These are phyloP conservation scores for Coemansia javaensis DNA, from an alignment of 192 early-diverging fungal species.

Conservation along the genomic window DNA sequence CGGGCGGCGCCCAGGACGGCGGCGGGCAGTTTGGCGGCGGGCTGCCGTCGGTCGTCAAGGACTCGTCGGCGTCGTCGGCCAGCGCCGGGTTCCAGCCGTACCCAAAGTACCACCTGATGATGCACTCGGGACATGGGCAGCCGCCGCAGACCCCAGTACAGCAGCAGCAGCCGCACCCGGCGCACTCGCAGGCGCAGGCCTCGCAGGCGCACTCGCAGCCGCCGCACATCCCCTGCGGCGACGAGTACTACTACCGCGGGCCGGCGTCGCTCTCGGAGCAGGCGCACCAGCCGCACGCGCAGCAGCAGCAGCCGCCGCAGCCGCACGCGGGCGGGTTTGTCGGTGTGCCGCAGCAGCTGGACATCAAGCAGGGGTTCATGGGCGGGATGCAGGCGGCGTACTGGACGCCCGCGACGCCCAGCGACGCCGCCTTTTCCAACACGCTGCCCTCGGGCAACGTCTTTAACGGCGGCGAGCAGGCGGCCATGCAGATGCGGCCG, in stretches of 20 bases:
- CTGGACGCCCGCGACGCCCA: slow-evolving; percentile 46
- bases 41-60: slow-evolving; percentile 32
- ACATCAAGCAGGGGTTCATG: slow-evolving; percentile 44
- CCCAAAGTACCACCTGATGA: slow-evolving; percentile 48
- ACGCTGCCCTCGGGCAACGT: slow-evolving; percentile 38
- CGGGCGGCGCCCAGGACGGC: slow-evolving; percentile 24
- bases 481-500: slow-evolving; percentile 28
- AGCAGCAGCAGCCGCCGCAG: slow-evolving; percentile 9
- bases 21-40: slow-evolving; percentile 14
- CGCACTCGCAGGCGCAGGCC: slow-evolving; percentile 6
- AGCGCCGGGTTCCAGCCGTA: slow-evolving; percentile 26
- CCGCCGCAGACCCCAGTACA: background rate
- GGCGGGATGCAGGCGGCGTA: slow-evolving; percentile 18
- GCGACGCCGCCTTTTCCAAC: slow-evolving; percentile 45
- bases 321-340: slow-evolving; percentile 34
- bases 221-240: slow-evolving; percentile 17
- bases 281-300: slow-evolving; percentile 14
- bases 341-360: slow-evolving; percentile 34
- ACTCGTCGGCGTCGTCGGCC: slow-evolving; percentile 4
- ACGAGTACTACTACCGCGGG: slow-evolving; percentile 34
- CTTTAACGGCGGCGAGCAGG: slow-evolving; percentile 36
- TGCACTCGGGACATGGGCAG: slow-evolving; percentile 37
- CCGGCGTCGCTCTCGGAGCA: slow-evolving; percentile 11
- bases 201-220: slow-evolving; percentile 35
- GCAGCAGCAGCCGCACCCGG: slow-evolving; percentile 9